Evolutionary conservation across 225 moss, liverwort and hornwort genomes (phyloP).

Genomic region (Pseudisothecium myosuroides): DNA sequence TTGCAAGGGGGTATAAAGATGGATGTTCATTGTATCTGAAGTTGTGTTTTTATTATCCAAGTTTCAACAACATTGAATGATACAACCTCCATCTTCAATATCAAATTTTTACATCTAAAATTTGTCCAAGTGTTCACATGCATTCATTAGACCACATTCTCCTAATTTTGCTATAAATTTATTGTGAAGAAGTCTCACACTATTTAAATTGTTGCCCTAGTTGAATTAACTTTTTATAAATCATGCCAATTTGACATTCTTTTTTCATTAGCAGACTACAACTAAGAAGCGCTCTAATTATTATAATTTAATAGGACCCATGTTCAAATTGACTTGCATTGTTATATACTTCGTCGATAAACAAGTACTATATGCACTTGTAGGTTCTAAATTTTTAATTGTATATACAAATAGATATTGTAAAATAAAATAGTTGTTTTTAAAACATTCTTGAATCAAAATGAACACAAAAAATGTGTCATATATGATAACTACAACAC

Average conservation of each 20-base stretch:
- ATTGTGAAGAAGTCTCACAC: neutral
- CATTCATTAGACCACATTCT: neutral
- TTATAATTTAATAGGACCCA: neutral
- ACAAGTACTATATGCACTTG: neutral
- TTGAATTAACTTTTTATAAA: neutral
- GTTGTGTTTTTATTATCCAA: neutral
- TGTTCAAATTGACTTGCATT: fast-evolving
- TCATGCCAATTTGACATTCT: too few species aligned
- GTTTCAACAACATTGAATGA: neutral
- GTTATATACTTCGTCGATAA: neutral
- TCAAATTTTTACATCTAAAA: neutral
- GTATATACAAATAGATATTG: neutral
- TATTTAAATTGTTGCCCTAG: neutral
- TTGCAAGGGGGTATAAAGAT: neutral
- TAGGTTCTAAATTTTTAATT: neutral
- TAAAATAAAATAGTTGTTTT: neutral
- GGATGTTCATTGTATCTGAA: neutral
- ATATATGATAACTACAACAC: fast-evolving
- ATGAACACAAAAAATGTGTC: neutral
- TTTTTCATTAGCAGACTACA: neutral
- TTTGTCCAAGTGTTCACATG: fast-evolving
- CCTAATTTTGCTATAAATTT: neutral
- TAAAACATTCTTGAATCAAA: neutral
- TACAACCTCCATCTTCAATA: neutral
- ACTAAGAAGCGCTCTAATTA: neutral